phyloP scores from a whole-genome alignment of 2,329 filamentous ascomycete genomes.

The Colletotrichum cereale region DNA sequence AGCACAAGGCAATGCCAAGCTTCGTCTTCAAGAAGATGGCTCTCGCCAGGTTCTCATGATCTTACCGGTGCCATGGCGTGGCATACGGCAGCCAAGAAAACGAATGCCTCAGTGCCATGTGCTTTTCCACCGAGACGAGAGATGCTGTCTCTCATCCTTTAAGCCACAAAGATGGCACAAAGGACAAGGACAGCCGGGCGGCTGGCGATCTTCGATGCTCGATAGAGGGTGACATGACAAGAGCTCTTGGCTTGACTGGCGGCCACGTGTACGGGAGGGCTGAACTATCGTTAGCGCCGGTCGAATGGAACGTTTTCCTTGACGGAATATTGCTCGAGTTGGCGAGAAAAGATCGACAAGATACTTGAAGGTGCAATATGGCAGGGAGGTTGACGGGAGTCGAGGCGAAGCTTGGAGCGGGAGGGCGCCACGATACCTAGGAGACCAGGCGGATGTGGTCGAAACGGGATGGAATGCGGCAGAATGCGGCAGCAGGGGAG shows the following conservation, averaged over 20 bases:
- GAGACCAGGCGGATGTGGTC: conserved; percentile 37
- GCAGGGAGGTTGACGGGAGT: conserved; percentile 1
- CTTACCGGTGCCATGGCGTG: conserved; percentile 8
- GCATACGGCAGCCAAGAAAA: conserved; percentile 31
- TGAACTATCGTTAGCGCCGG: conserved; percentile 34
- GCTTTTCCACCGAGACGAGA: conserved; percentile 27
- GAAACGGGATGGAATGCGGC: conserved; percentile 17
- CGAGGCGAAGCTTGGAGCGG: conserved; percentile 6
- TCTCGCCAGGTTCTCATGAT: not conserved
- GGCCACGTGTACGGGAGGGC: conserved; percentile 38
- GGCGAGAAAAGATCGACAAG: not conserved
- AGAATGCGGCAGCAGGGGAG: not conserved
- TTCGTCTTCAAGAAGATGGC: conserved; percentile 2
- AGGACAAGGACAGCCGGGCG: conserved; percentile 16
- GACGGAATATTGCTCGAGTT: not conserved
- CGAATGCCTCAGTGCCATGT: conserved; percentile 33
- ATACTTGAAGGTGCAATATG: not conserved
- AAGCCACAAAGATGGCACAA: conserved; percentile 15
- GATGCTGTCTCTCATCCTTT: conserved; percentile 14
- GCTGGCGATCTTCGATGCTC: not conserved
- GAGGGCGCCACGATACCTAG: conserved; percentile 11
- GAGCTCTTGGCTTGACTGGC: conserved; percentile 21
- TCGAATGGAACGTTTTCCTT: conserved; percentile 31
- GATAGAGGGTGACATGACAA: conserved; percentile 10
- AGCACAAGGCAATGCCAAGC: not conserved